Evolutionary conservation across 805 yeast genomes (phyloP).

Genomic region (Candida verbasci): DNA sequence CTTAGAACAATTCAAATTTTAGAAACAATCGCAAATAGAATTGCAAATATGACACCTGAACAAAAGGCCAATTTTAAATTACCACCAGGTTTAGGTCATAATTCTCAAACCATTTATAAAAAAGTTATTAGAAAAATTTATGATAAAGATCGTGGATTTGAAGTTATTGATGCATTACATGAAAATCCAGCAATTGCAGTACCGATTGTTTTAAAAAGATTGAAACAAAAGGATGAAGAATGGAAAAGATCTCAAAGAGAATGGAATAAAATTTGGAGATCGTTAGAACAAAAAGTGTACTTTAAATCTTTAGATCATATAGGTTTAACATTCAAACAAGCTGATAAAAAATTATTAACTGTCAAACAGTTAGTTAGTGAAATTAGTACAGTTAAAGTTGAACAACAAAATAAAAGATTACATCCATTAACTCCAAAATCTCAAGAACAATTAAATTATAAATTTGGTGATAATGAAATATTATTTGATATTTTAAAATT

Average conservation of each 20-base stretch:
- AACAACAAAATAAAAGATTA: constrained; percentile 79
- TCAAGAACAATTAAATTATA: constrained; percentile 63
- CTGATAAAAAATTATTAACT: constrained; percentile 88
- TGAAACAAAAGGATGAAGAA: constrained; percentile 97
- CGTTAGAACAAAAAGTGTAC: constrained; percentile 91
- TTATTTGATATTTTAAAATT: constrained; percentile 70
- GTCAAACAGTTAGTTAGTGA: constrained; percentile 88
- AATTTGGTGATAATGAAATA: constrained; percentile 61
- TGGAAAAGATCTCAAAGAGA: constrained; percentile 98
- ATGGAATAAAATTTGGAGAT: constrained; percentile 99
- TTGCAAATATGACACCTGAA: constrained; percentile 87
- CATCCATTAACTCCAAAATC: constrained; percentile 86
- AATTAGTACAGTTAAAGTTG: constrained; percentile 86
- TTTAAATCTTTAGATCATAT: constrained; percentile 91
- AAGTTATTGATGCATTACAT: constrained; percentile 92
- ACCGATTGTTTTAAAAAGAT: constrained; percentile 85
- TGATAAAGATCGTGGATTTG: constrained; percentile 92
- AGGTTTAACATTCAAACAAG: constrained; percentile 94
- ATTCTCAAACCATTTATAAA: constrained; percentile 85
- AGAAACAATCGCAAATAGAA: constrained; percentile 90
- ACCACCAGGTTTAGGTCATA: constrained; percentile 92
- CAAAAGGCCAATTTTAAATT: constrained; percentile 82
- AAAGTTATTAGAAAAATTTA: constrained; percentile 89
- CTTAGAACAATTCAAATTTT: constrained; percentile 91
- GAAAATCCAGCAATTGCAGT: constrained; percentile 94